These are phyloP conservation scores for Cercospora canescens DNA, from an alignment of 2,329 filamentous ascomycete genomes.

Conservation along the genomic window DNA sequence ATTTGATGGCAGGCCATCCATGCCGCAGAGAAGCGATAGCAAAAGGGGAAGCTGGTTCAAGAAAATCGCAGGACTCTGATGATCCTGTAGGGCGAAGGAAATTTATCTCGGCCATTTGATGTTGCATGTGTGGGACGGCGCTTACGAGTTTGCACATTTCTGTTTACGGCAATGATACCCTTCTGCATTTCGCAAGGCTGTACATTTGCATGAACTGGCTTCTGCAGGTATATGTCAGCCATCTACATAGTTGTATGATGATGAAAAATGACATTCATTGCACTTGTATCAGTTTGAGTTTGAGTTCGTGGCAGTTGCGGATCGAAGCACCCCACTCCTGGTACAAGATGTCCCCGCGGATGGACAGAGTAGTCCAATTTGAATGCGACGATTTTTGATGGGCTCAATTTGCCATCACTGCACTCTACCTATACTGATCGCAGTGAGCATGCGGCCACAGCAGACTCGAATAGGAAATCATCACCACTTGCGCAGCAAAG, in stretches of 20 bases:
- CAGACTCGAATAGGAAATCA: background rate
- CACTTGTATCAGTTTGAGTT: no score
- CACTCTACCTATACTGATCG: no score
- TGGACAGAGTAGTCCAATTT: no score
- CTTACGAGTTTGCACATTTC: background rate
- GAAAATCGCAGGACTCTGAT: constrained; percentile 42
- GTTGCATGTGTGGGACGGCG: background rate
- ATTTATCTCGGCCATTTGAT: background rate
- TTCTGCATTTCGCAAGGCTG: background rate
- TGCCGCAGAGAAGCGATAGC: constrained; percentile 28
- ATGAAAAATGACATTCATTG: background rate
- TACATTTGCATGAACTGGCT: constrained; percentile 1
- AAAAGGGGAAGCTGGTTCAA: constrained; percentile 51
- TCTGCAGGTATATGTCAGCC: background rate
- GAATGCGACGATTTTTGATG: no score
- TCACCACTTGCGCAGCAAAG: background rate
- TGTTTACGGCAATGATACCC: background rate
- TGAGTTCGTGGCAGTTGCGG: no score
- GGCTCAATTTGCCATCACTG: no score
- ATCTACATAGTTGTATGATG: background rate
- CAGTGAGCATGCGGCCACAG: no score
- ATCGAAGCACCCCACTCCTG: no score
- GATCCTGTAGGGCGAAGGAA: background rate
- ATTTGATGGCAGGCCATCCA: constrained; percentile 44
- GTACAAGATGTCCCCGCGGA: no score